A percentile compares a stretch with the other conserved stretches of the same genome.
These are phyloP conservation scores for Globisporangium heterothallicum DNA, from an alignment of 352 stramenopile genomes.

Conservation along the genomic window DNA sequence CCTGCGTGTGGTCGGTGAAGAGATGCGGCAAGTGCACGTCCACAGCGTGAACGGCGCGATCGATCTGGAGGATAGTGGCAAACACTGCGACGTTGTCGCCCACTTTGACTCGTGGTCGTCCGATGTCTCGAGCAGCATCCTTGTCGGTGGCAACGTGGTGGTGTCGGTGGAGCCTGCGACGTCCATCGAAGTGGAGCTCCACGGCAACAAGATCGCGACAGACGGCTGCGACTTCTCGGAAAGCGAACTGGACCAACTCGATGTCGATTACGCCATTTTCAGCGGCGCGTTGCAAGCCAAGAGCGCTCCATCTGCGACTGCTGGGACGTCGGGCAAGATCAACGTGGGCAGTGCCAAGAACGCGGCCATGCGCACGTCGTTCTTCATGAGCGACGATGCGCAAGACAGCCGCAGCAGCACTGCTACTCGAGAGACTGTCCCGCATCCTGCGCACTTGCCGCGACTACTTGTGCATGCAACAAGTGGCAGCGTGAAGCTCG, in stretches of 20 bases:
- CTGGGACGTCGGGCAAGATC: slow-evolving; percentile 53
- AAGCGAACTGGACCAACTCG: slow-evolving; percentile 59
- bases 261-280: slow-evolving; percentile 72
- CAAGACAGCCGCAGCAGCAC: background rate
- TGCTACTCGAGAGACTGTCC: background rate
- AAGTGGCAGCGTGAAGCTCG: slow-evolving; percentile 32
- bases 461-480: slow-evolving; percentile 45
- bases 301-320: slow-evolving; percentile 3
- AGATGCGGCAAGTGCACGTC: slow-evolving; percentile 38
- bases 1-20: slow-evolving; percentile 47
- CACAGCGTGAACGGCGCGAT: slow-evolving; percentile 64
- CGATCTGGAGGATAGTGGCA: slow-evolving; percentile 67
- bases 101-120: slow-evolving; percentile 72
- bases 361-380: slow-evolving; percentile 70
- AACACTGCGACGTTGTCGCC: slow-evolving; percentile 38
- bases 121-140: slow-evolving; percentile 47
- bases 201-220: slow-evolving; percentile 44
- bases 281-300: slow-evolving; percentile 37
- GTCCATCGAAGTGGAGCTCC: slow-evolving; percentile 55
- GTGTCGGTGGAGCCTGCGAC: slow-evolving; percentile 64
- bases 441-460: slow-evolving; percentile 11
- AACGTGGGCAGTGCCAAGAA: slow-evolving; percentile 65
- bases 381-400: slow-evolving; percentile 46
- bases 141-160: slow-evolving; percentile 51
- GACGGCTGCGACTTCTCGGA: slow-evolving; percentile 38